A percentile compares a stretch with the other conserved stretches of the same genome.
phyloP scores from a whole-genome alignment of 495 filamentous ascomycete species.

The Achaetomiella virescens region DNA sequence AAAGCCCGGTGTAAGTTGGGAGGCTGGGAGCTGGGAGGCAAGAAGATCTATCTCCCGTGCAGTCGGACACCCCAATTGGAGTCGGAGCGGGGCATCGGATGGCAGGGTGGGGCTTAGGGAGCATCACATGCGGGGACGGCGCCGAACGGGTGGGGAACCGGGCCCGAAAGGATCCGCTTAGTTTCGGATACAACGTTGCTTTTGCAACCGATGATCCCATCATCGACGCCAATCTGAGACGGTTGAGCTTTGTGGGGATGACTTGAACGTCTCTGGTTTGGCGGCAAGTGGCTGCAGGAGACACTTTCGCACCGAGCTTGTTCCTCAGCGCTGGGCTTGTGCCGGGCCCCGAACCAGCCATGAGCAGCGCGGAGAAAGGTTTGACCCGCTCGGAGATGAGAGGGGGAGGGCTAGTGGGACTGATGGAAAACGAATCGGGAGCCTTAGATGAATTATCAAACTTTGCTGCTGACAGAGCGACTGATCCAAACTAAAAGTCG shows the following conservation, averaged over 20 bases:
- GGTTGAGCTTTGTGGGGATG: no score
- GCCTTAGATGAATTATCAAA: background rate
- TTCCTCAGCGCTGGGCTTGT: background rate
- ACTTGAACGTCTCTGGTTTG: no score
- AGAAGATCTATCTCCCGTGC: no score
- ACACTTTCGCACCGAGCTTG: background rate
- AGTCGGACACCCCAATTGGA: no score
- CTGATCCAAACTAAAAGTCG: no score
- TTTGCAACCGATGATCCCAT: background rate
- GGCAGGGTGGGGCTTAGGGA: background rate
- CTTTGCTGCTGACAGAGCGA: no score
- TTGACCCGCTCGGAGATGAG: background rate
- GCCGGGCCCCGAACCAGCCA: no score
- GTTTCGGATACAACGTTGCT: background rate
- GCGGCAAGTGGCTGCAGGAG: no score
- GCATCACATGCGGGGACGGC: background rate
- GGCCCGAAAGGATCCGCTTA: background rate
- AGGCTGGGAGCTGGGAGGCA: no score
- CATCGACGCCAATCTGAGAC: background rate
- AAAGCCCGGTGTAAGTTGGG: no score
- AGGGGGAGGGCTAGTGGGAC: background rate
- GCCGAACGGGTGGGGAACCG: background rate
- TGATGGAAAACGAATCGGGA: no score
- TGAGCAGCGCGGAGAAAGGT: no score
- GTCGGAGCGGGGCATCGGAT: slow-evolving; percentile 3